Evolutionary conservation across 306 rosid genomes (phyloP).

Genomic region (Notholithocarpus densiflorus): DNA sequence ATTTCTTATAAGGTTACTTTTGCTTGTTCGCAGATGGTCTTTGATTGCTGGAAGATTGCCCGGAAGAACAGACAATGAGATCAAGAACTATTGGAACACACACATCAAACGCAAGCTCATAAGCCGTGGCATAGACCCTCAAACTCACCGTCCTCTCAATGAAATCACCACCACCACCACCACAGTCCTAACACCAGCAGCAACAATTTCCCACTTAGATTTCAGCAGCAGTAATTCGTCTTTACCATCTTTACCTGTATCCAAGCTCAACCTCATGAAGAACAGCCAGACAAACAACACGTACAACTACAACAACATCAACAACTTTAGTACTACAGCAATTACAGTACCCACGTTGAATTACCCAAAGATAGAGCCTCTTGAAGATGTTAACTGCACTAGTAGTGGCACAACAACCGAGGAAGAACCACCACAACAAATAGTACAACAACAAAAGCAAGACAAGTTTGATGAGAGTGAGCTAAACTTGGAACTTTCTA

Average conservation of each 20-base stretch:
- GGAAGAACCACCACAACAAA: constrained; percentile 25
- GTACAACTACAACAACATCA: neutral
- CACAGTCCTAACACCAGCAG: neutral
- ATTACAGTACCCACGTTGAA: neutral
- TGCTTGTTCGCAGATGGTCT: constrained; percentile 47
- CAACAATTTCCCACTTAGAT: constrained; percentile 8
- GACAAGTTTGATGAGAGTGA: constrained; percentile 1
- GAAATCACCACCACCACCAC: constrained; percentile 17
- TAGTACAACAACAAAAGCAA: neutral
- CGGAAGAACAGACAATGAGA: constrained; percentile 75
- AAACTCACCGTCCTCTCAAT: constrained; percentile 58
- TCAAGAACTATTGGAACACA: constrained; percentile 73
- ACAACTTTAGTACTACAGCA: neutral
- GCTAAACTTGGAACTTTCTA: constrained; percentile 55
- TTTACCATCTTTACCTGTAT: constrained; percentile 15
- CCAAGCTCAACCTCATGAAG: constrained; percentile 21
- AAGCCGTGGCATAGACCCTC: constrained; percentile 56
- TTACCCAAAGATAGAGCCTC: constrained; percentile 9
- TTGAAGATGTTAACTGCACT: constrained; percentile 32
- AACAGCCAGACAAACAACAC: neutral
- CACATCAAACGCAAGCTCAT: constrained; percentile 73
- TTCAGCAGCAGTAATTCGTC: constrained; percentile 30
- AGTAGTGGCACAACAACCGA: constrained; percentile 60
- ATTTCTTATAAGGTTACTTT: neutral
- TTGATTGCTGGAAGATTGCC: constrained; percentile 66